phyloP scores from a whole-genome alignment of 1,284 basidiomycete species.

The Agaricales sp. region DNA sequence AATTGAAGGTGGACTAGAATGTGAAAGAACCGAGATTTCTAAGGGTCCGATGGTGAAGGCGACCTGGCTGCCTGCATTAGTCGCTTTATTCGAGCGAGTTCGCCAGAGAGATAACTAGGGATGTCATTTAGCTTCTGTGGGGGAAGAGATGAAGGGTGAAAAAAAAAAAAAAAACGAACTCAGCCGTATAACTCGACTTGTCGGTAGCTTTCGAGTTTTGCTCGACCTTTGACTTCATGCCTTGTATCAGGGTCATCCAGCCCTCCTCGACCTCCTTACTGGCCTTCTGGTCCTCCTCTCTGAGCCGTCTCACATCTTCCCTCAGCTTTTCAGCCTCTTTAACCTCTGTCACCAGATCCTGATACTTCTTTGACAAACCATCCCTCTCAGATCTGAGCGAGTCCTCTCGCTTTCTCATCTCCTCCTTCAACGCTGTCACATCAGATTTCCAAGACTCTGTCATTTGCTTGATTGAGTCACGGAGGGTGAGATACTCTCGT shows the following conservation, averaged over 20 bases:
- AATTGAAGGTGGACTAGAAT: too few species aligned
- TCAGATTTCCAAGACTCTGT: slow-evolving; percentile 62
- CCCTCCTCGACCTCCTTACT: slow-evolving; percentile 25
- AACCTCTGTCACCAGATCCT: slow-evolving; percentile 47
- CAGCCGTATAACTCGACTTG: slow-evolving; percentile 45
- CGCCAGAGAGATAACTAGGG: too few species aligned
- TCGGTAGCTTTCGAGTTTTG: slow-evolving; percentile 37
- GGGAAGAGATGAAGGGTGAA: too few species aligned
- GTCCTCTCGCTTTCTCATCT: slow-evolving; percentile 64
- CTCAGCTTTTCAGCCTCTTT: slow-evolving; percentile 34
- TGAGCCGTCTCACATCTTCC: slow-evolving; percentile 23
- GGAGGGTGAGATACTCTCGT: slow-evolving; percentile 66
- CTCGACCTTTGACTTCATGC: slow-evolving; percentile 38
- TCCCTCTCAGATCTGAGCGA: slow-evolving; percentile 54
- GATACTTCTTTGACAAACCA: slow-evolving; percentile 54
- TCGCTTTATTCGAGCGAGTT: too few species aligned
- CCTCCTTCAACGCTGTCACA: slow-evolving; percentile 50
- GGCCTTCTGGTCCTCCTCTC: slow-evolving; percentile 37
- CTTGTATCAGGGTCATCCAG: slow-evolving; percentile 32
- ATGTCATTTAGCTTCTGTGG: too few species aligned
- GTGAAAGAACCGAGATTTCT: too few species aligned
- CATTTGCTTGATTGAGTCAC: slow-evolving; percentile 63
- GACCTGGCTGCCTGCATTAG: too few species aligned
- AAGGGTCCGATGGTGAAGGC: too few species aligned
- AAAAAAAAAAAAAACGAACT: too few species aligned